These are phyloP conservation scores for Ophiobolus disseminans DNA, from an alignment of 2,329 filamentous ascomycete genomes.

Conservation along the genomic window DNA sequence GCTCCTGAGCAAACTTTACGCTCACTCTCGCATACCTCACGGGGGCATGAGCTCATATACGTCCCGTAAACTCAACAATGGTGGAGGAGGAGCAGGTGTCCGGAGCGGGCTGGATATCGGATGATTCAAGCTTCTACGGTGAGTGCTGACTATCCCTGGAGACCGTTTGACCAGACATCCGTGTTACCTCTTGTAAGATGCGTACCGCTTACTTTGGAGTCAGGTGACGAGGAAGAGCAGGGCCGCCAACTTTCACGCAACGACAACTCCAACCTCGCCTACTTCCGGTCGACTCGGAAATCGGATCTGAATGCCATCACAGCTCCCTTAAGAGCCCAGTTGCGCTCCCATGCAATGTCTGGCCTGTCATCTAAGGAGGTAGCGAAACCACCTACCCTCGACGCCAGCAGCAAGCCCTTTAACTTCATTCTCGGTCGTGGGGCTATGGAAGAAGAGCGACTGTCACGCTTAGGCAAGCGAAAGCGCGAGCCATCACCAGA, in stretches of 20 bases:
- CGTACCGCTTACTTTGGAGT: too few species aligned
- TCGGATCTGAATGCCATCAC: conserved; percentile 34
- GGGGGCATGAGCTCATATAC: conserved; percentile 11
- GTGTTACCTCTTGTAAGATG: too few species aligned
- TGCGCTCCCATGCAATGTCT: not conserved
- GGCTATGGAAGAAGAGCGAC: conserved; percentile 21
- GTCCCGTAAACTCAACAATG: conserved; percentile 20
- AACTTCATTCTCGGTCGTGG: conserved; percentile 13
- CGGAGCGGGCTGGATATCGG: conserved; percentile 47
- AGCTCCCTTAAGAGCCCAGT: conserved; percentile 12
- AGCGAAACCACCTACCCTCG: conserved; percentile 2
- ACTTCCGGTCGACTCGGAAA: conserved; percentile 28
- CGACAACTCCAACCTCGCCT: conserved; percentile 18
- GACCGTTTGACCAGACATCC: conserved; percentile 1
- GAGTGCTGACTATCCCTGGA: conserved; percentile 13
- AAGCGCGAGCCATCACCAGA: conserved; percentile 16
- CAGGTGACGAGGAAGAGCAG: conserved; percentile 41
- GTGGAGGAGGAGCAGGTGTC: conserved; percentile 35
- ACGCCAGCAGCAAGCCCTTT: conserved; percentile 8
- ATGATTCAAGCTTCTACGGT: conserved; percentile 57
- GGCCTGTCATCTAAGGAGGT: conserved; percentile 2
- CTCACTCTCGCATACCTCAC: conserved; percentile 2
- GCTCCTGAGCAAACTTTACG: not conserved
- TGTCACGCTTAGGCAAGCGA: conserved; percentile 16
- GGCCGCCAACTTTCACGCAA: conserved; percentile 25